Base-by-base conservation (phyloP, 2,329 filamentous ascomycete genomes). In the Diaporthe batatas region DNA sequence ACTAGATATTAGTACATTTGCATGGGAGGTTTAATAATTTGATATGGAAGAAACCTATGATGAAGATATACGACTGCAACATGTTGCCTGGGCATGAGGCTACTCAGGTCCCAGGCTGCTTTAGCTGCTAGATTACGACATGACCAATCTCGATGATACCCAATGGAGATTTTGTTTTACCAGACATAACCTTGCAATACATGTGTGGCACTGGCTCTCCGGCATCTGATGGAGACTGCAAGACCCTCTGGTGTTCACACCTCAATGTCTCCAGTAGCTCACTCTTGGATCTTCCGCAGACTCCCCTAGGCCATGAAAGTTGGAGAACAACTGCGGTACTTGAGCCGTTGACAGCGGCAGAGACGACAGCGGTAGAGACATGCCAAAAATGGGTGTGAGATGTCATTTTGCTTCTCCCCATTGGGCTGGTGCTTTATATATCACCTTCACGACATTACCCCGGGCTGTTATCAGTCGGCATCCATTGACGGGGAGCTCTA, bases 71-170 rank as follows among this genome's bases (percentile, higher is more conserved):
- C 16, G 62, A 18, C n/a, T 23, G 47, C 36, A 39, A 25, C 39
- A 49, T 23, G 12, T 23, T 23, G 51, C 32, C 16, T 34, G 6
- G 12, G 12, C 14, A n/a, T 29, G 16, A 14, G 42, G 39, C 42
- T 32, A 36, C 67, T 29, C 25, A 8, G 39, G 39, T 16, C 36
- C n/a, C 47, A 18, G 55, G 55, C 23, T n/a, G 55, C 39, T 25
- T 51, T 53, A 47, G 57, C 49, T 12, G 68, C 32, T n/a, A 23
- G 44, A 14, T 54, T 51, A 70, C 55, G 68, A 42, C 49, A 70
- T 51, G 54, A 70, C 55, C 47, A 47, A 62, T 70, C 55, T 62
- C 55, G 62, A 70, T 39, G 68, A 70, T 70, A 70, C 68, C 68
- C 68, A 53, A 62, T 70, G 47, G 55, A 70, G 44, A 70, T 64